Evolutionary conservation across 2,329 filamentous ascomycete species (phyloP).

Genomic region (Arthrinium phaeospermum): DNA sequence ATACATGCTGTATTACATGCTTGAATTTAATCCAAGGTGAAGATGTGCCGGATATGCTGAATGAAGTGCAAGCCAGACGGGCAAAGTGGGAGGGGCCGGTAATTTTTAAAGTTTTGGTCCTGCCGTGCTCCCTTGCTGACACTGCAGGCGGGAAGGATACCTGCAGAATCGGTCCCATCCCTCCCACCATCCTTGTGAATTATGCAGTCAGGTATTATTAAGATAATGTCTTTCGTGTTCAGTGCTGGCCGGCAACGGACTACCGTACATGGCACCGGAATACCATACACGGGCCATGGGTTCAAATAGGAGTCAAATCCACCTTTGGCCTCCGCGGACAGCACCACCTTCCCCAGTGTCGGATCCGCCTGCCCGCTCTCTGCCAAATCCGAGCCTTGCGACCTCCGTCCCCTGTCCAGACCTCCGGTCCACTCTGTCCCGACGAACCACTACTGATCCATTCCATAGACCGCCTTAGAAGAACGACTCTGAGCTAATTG

Average conservation of each 20-base stretch:
- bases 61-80: neutral
- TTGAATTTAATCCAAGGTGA: neutral
- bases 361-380: neutral
- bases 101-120: neutral
- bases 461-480: neutral
- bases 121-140: neutral
- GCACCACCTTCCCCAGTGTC: neutral
- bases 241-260: neutral
- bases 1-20: neutral
- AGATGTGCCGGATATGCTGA: neutral
- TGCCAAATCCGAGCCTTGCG: neutral
- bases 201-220: too few relatives aligned
- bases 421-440: neutral
- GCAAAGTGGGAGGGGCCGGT: neutral
- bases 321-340: neutral
- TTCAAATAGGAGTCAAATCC: neutral
- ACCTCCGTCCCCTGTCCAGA: neutral
- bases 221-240: neutral
- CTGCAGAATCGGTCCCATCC: constrained; percentile 1
- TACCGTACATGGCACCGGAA: neutral
- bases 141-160: constrained; percentile 2
- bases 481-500: neutral
- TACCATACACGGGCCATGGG: neutral
- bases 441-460: neutral
- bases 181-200: neutral